Evolutionary conservation across 805 yeast species (phyloP).

Genomic region (Blastobotrys terrestris): DNA sequence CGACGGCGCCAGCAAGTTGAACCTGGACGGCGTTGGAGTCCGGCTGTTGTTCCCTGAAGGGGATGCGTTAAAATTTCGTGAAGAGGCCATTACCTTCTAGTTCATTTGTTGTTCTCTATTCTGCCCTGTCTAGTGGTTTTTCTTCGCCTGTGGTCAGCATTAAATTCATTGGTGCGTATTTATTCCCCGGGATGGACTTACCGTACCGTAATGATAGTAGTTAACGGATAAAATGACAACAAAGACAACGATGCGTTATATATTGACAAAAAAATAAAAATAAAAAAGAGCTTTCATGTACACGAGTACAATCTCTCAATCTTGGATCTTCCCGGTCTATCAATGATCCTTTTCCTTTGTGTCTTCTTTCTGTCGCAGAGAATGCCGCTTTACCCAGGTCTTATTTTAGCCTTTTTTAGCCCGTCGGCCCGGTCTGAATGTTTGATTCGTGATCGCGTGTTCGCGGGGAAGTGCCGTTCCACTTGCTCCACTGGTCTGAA

Average conservation of each 20-base stretch:
- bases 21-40: conserved; percentile 15
- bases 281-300: background rate
- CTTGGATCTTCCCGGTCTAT: background rate
- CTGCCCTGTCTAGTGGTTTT: background rate
- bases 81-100: background rate
- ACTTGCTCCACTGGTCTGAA: background rate
- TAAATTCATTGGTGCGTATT: background rate
- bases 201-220: too few relatives aligned
- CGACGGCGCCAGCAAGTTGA: conserved; percentile 5
- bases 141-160: too few relatives aligned
- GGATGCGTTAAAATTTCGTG: background rate
- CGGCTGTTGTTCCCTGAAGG: background rate
- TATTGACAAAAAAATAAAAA: too few relatives aligned
- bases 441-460: background rate
- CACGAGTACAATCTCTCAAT: background rate
- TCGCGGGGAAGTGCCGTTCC: background rate
- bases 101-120: background rate
- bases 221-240: too few relatives aligned
- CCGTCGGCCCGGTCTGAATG: background rate
- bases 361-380: background rate
- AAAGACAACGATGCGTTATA: background rate
- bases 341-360: background rate
- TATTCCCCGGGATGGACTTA: background rate
- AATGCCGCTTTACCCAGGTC: background rate
- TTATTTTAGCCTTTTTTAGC: background rate